These are phyloP conservation scores for Pythium pyrilobum DNA, from an alignment of 352 stramenopile genomes.

Conservation along the genomic window DNA sequence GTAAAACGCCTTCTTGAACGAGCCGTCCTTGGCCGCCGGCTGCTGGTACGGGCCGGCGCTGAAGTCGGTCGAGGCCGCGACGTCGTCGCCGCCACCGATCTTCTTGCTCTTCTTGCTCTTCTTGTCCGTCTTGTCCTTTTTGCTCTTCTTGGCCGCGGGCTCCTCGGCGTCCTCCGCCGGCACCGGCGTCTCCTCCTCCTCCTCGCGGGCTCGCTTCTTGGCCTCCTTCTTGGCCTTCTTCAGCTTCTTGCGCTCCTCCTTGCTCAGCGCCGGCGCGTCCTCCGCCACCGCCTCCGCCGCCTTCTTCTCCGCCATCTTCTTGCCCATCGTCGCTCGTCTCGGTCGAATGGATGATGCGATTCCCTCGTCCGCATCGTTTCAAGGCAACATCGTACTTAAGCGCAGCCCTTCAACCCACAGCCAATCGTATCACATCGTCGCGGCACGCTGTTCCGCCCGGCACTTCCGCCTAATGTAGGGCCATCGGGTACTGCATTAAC, in stretches of 20 bases:
- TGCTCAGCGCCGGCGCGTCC: conserved; percentile 29
- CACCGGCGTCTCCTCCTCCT: not conserved
- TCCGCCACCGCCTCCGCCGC: conserved; percentile 7
- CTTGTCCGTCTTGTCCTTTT: conserved; percentile 36
- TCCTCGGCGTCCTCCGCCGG: not conserved
- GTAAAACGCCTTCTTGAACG: conserved; percentile 87
- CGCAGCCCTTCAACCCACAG: conserved; percentile 13
- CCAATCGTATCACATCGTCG: conserved; percentile 17
- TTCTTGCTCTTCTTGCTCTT: conserved; percentile 30
- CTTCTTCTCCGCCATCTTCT: conserved; percentile 37
- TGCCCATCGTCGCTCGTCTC: conserved; percentile 17
- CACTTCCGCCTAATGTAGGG: too few relatives aligned
- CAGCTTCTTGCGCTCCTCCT: conserved; percentile 20
- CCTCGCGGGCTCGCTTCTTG: conserved; percentile 33
- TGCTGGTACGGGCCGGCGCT: conserved; percentile 74
- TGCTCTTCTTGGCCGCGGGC: conserved; percentile 6
- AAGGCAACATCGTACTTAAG: conserved; percentile 11
- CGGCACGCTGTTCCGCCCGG: not conserved
- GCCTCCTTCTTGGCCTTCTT: conserved; percentile 39
- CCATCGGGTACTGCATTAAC: conserved; percentile 2
- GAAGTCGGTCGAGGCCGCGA: conserved; percentile 41
- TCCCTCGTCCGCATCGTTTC: conserved; percentile 13
- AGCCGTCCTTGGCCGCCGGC: conserved; percentile 47
- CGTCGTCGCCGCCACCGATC: not conserved
- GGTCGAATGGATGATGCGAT: conserved; percentile 14